phyloP scores from a whole-genome alignment of 371 early-diverging fungal species.

The Zychaea mexicana region DNA sequence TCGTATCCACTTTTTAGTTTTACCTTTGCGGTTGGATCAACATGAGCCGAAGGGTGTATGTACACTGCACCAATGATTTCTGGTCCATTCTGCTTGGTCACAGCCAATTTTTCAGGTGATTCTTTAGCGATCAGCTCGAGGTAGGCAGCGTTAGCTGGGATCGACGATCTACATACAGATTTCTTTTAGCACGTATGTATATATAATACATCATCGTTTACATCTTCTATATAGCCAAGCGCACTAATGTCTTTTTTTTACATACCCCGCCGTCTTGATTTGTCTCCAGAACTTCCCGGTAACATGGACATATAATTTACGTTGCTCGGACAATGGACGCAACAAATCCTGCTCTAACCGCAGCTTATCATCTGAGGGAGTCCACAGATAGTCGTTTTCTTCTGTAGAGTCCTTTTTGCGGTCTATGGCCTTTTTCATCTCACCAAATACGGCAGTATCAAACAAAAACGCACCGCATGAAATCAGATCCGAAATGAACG shows the following conservation, averaged over 20 bases:
- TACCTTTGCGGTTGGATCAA: conserved; percentile 93
- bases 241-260: not conserved
- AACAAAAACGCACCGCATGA: conserved; percentile 95
- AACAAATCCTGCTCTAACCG: conserved; percentile 93
- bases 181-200: too few relatives aligned
- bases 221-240: not conserved
- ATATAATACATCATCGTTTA: too few relatives aligned
- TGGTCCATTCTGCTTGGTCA: conserved; percentile 58
- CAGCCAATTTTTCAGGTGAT: conserved; percentile 67
- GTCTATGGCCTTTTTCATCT: conserved; percentile 74
- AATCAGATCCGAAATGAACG: conserved; percentile 91
- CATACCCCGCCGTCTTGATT: conserved; percentile 91
- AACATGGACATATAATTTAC: conserved; percentile 81
- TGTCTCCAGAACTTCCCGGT: conserved; percentile 90
- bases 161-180: conserved; percentile 69
- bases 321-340: conserved; percentile 78
- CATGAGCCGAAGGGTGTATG: conserved; percentile 91
- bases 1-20: not conserved
- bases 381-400: conserved; percentile 56
- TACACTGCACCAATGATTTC: conserved; percentile 90
- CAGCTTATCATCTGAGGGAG: conserved; percentile 68
- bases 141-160: conserved; percentile 90
- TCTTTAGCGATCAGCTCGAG: conserved; percentile 75
- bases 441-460: conserved; percentile 80
- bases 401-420: conserved; percentile 61